Evolutionary conservation across 306 rosid genomes (phyloP).

Genomic region (Cyclanthera cordifolia): DNA sequence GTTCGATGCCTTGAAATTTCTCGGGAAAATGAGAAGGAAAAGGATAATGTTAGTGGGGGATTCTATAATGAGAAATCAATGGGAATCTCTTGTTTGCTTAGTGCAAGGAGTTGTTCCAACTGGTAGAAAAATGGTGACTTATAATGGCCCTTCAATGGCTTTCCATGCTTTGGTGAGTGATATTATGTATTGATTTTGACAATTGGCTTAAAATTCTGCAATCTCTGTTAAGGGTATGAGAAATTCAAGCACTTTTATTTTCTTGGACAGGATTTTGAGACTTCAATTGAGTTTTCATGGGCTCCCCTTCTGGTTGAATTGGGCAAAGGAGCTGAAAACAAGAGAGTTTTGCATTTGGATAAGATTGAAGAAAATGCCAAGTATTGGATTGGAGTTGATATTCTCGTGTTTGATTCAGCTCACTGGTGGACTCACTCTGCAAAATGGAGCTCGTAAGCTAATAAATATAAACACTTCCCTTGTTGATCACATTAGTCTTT

Average conservation of each 20-base stretch:
- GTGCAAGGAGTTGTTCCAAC: constrained; percentile 87
- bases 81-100: constrained; percentile 94
- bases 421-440: constrained; percentile 99
- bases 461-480: background rate
- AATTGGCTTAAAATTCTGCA: background rate
- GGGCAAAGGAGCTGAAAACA: constrained; percentile 43
- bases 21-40: constrained; percentile 69
- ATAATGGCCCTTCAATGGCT: constrained; percentile 73
- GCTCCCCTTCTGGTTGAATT: constrained; percentile 84
- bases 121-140: constrained; percentile 51
- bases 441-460: constrained; percentile 49
- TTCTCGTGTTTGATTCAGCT: constrained; percentile 91
- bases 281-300: constrained; percentile 85
- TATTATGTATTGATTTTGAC: background rate
- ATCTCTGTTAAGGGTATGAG: background rate
- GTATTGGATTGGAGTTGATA: constrained; percentile 84
- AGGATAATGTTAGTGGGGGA: constrained; percentile 94
- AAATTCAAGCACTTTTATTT: background rate
- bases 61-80: constrained; percentile 93
- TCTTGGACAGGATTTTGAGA: constrained; percentile 59
- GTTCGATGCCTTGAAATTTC: constrained; percentile 84
- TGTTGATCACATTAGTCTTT: background rate
- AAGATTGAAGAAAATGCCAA: constrained; percentile 82
- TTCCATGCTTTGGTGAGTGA: constrained; percentile 79
- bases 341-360: constrained; percentile 74